Evolutionary conservation across 208 protist species (phyloP), one percentile per base, ranked within the genome.

Genomic region (Blastocrithidia nonstop): DNA sequence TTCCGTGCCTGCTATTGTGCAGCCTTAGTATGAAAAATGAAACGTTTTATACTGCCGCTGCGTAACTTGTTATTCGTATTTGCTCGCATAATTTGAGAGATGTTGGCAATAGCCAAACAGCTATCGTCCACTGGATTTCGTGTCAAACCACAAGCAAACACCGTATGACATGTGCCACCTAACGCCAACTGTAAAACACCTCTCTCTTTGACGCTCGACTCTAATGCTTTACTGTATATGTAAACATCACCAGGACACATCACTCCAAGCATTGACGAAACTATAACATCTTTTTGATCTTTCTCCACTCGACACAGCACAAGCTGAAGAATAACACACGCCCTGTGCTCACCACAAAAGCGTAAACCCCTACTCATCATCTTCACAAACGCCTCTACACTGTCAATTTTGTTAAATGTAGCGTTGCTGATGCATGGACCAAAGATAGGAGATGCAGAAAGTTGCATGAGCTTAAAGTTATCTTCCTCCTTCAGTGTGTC

Each of bases 321-420:
- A 23, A 77, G 49, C 45, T 64, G 58, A 35, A 77, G 20, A n/a
- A 71, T 25, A 19, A 61, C 68, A 17, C 54, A 63, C 16, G 68
- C 53, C 22, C 63, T 62, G 22, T 6, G 45, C 54, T 66, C 58
- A 24, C 61, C 51, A 39, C 63, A 70, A 33, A 45, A 46, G 39
- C 60, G 54, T 27, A 77, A 36, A 20, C 55, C 49, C 19, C 6
- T 15, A 41, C 48, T 27, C 68, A 70, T 68, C 28, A 52, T 1
- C 13, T 40, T 36, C 20, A 49, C 45, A 23, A 71, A 71, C 19
- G 58, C 45, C 9, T 67, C 41, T 19, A 42, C 53, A 6, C 17
- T 39, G 24, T 19, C 19, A 9, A 77, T 24, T 37, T 53, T 51
- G 20, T 50, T 52, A 37, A 66, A 71, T 21, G 31, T 52, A 7